Percentiles rank a stretch among this genome's conserved stretches.
Evolutionary conservation across 2,329 filamentous ascomycete genomes (phyloP).

Genomic region (Atkinsonella texensis): DNA sequence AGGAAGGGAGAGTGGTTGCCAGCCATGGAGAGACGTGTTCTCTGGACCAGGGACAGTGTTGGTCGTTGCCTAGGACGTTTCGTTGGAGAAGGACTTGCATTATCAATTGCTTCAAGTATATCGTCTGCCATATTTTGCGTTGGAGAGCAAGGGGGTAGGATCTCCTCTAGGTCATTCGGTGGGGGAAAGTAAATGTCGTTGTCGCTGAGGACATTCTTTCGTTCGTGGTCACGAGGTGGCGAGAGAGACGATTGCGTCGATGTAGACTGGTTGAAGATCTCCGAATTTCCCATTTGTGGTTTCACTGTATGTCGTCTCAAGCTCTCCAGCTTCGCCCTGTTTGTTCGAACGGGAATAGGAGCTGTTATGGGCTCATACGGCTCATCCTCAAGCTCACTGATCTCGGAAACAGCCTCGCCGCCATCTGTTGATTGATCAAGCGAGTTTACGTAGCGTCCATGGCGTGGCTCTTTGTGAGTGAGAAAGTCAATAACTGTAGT

Average conservation of each 20-base stretch:
- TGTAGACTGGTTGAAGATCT: constrained; percentile 8
- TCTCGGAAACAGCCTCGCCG: constrained; percentile 28
- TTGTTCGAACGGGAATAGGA: constrained; percentile 13
- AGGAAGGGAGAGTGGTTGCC: constrained; percentile 33
- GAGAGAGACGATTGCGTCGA: neutral
- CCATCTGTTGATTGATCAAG: constrained; percentile 8
- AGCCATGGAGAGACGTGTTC: constrained; percentile 72
- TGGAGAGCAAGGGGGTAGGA: constrained; percentile 19
- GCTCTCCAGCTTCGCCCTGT: constrained; percentile 12
- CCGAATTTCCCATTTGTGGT: constrained; percentile 15
- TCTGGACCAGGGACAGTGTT: constrained; percentile 57
- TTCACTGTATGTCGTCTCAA: constrained; percentile 14
- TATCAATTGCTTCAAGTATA: constrained; percentile 42
- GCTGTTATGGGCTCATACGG: constrained; percentile 9
- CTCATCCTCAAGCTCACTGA: constrained; percentile 43
- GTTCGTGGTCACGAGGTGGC: neutral
- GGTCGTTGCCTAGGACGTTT: constrained; percentile 38
- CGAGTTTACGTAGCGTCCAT: neutral
- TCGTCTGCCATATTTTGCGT: constrained; percentile 42
- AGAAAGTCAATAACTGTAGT: constrained; percentile 10
- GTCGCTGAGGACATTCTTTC: neutral
- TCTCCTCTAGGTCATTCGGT: constrained; percentile 1
- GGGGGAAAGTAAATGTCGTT: neutral
- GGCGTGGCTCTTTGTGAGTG: neutral
- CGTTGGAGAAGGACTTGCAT: constrained; percentile 43